These are phyloP conservation scores for Botryotinia globosa DNA, from an alignment of 2,329 filamentous ascomycete genomes.

Conservation along the genomic window DNA sequence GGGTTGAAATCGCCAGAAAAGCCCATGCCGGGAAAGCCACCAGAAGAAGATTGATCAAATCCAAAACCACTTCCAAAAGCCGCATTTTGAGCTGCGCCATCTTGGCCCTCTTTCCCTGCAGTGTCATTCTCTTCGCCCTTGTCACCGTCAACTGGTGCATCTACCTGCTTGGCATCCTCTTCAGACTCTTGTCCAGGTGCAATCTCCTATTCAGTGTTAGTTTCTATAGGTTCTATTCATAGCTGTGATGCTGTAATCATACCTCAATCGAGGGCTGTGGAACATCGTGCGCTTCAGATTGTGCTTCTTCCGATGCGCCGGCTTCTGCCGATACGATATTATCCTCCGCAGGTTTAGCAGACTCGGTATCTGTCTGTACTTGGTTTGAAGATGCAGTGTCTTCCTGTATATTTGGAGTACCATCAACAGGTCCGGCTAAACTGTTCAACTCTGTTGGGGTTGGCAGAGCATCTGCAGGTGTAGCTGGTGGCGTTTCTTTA, in stretches of 20 bases:
- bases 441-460: conserved; percentile 20
- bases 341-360: conserved; percentile 18
- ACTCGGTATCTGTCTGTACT: conserved; percentile 1
- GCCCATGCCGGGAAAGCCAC: conserved; percentile 46
- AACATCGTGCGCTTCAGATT: conserved; percentile 38
- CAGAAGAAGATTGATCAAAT: conserved; percentile 42
- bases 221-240: not conserved
- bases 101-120: conserved; percentile 24
- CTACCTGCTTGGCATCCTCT: conserved; percentile 26
- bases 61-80: conserved; percentile 42
- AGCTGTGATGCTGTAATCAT: conserved; percentile 19
- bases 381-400: conserved; percentile 21
- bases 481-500: conserved; percentile 40
- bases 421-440: conserved; percentile 29
- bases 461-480: conserved; percentile 31
- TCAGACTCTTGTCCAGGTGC: conserved; percentile 38
- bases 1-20: conserved; percentile 63
- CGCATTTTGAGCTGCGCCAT: conserved; percentile 23
- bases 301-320: conserved; percentile 21
- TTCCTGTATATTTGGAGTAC: conserved; percentile 27
- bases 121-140: conserved; percentile 22
- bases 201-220: conserved; percentile 36
- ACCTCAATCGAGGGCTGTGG: conserved; percentile 42
- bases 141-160: conserved; percentile 23
- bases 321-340: conserved; percentile 19